Conservation (phyloP, 164 flowering plant genomes). For the Magnolia officinalis region DNA sequence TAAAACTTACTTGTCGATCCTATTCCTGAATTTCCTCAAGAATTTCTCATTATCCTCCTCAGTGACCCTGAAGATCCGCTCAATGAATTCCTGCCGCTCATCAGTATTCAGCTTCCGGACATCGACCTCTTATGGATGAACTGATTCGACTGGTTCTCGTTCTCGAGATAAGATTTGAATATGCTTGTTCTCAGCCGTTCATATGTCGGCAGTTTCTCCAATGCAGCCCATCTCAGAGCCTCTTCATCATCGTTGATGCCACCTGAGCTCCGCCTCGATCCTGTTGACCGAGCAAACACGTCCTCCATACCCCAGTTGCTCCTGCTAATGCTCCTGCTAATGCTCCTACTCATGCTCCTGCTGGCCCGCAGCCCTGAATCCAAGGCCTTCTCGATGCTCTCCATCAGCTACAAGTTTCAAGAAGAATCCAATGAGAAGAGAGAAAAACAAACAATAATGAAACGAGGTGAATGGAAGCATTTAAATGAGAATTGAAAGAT, state of each 20-base stretch:
- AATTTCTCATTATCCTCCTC: slow-evolving; percentile 45
- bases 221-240: slow-evolving; percentile 83
- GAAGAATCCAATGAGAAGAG: not conserved
- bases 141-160: slow-evolving; percentile 13
- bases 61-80: slow-evolving; percentile 29
- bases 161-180: slow-evolving; percentile 47
- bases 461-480: not conserved
- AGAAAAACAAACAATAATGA: not conserved
- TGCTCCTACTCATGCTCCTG: slow-evolving; percentile 22
- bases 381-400: slow-evolving; percentile 23
- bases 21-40: slow-evolving; percentile 28
- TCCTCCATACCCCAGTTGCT: slow-evolving; percentile 67
- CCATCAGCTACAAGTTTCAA: slow-evolving; percentile 18
- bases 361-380: slow-evolving; percentile 21
- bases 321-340: slow-evolving; percentile 49
- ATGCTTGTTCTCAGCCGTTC: slow-evolving; percentile 75
- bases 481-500: not conserved
- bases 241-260: slow-evolving; percentile 70
- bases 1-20: slow-evolving; percentile 32
- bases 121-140: slow-evolving; percentile 54
- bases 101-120: slow-evolving; percentile 61
- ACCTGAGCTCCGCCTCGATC: slow-evolving; percentile 32
- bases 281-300: slow-evolving; percentile 30
- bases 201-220: slow-evolving; percentile 87
- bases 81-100: slow-evolving; percentile 50